Base-by-base conservation (phyloP, 208 protist genomes). In the Crithidia thermophila region DNA sequence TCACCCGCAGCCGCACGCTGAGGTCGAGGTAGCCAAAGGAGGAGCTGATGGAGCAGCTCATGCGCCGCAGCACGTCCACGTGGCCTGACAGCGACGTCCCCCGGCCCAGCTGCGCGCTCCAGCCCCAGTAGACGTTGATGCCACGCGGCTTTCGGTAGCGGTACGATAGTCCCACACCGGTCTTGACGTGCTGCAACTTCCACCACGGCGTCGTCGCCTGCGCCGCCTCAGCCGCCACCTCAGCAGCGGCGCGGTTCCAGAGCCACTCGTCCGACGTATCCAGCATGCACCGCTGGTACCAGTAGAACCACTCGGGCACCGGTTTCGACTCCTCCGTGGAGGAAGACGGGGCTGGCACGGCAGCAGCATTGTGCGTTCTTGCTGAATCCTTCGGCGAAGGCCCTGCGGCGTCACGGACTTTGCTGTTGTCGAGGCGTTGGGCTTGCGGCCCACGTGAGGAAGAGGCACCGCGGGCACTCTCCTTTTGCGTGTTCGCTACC, bases 121-220 rank as follows among this genome's bases (percentile, higher is more conserved):
- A 69, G 21, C 88, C 88, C 76, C 75, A 88, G 74, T 89, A 91
- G 5, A 92, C 58, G 69, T 94, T 94, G 23, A 90, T 81, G 34
- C 85, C 88, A 34, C 79, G 87, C 10, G 75, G 76, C 23, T 88
- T 58, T 37, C 90, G 85, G 53, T 92, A 88, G 65, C 89, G 90
- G 51, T 85, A 67, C 28, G 85, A 69, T 0, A 91, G 46, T 6
- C 88, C 88, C 1, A 71, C 77, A 23, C 88, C 88, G 27, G 86
- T 77, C 40, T 83, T 83, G 21, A 94, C 75, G 28, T 84, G 70
- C 14, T 72, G 63, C 21, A 88, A 74, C 23, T 47, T 28, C 76
- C 77, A 90, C 79, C 79, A 88, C 25, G 39, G 59, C 39, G 68
- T 61, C 14, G 30, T 20, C 14, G 68, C 60, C 30, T 31, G 40